Base-by-base conservation (phyloP, 1,139 yeast species). In the Tardiomyces blankii region DNA sequence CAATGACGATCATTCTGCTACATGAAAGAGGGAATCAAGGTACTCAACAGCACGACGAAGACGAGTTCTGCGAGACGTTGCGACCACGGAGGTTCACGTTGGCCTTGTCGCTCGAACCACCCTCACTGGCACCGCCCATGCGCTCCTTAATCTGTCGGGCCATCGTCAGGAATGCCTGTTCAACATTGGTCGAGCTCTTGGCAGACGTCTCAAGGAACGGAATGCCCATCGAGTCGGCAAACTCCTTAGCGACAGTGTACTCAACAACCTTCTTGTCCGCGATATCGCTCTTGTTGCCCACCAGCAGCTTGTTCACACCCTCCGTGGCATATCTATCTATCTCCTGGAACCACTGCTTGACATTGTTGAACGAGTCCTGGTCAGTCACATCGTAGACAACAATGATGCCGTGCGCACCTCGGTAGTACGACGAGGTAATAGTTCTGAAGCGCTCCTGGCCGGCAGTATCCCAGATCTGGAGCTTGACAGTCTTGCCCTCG, bases 401-500 rank as follows among this genome's bases (percentile, higher is more conserved):
- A 61, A 91, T 91, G 66, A 91, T 91, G 52, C 98, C 98, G 62
- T 89, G 97, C 21, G 98, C 96, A 46, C 98, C 98, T 65, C 98
- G 82, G 73, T 91, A 91, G 72, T 93, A 91, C 12, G 97, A 87
- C 13, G 96, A 86, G 11, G 98, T 93, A 70, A 91, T 91, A 48
- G 98, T 91, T 70, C 97, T 80, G 72, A 91, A 91, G 59, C 98
- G 76, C 67, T 91, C 98, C 71, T 91, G 98, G 40, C 98, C 98
- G 8, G 98, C 98, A 46, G 98, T 91, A 65, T 91, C 98, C 98
- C 98, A 91, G 63, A 91, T 89, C 70, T 91, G 98, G 60, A 93
- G 75, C 72, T 91, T 91, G 65, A 91, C 93, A 48, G 96, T 88
- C 73, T 91, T 91, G 54, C 97, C 98, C 57, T 91, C 97, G 53